A percentile compares a stretch with the other conserved stretches of the same genome.
Conservation (phyloP, 2,329 filamentous ascomycete genomes). For the Pseudogymnoascus sp. region DNA sequence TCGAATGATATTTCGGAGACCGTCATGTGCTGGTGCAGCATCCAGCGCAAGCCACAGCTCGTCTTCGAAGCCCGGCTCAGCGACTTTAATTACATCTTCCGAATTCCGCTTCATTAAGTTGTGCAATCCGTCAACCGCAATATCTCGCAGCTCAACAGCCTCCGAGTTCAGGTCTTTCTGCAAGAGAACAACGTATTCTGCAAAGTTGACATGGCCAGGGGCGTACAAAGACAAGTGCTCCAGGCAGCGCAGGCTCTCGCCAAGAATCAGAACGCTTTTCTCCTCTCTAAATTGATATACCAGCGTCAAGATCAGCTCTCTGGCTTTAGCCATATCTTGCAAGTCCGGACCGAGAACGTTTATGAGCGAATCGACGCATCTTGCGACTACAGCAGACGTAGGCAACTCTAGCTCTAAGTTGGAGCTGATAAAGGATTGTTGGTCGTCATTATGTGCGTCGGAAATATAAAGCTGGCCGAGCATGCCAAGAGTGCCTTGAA, state of each 20-base stretch:
- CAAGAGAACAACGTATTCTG: conserved; percentile 72
- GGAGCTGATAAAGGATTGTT: conserved; percentile 71
- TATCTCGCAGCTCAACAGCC: conserved; percentile 63
- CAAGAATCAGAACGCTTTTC: conserved; percentile 60
- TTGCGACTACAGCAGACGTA: conserved; percentile 73
- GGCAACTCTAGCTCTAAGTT: conserved; percentile 83
- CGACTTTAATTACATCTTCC: conserved; percentile 69
- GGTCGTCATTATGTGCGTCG: conserved; percentile 84
- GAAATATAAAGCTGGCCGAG: conserved; percentile 86
- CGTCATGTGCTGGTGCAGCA: conserved; percentile 63
- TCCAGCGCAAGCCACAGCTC: conserved; percentile 89
- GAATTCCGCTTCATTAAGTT: conserved; percentile 93
- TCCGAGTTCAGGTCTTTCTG: conserved; percentile 70
- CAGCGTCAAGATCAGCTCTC: conserved; percentile 83
- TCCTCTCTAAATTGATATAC: conserved; percentile 77
- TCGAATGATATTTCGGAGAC: conserved; percentile 77
- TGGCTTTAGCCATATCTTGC: conserved; percentile 84
- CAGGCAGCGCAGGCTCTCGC: conserved; percentile 72
- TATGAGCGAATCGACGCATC: conserved; percentile 89
- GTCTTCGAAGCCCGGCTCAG: conserved; percentile 75
- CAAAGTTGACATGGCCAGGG: conserved; percentile 76
- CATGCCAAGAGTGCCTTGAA: conserved; percentile 87
- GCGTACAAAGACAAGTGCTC: conserved; percentile 92
- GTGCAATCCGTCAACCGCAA: conserved; percentile 80
- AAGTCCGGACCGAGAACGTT: conserved; percentile 94